Base-by-base conservation (phyloP, 805 yeast genomes). In the Ogataea chonburiensis region DNA sequence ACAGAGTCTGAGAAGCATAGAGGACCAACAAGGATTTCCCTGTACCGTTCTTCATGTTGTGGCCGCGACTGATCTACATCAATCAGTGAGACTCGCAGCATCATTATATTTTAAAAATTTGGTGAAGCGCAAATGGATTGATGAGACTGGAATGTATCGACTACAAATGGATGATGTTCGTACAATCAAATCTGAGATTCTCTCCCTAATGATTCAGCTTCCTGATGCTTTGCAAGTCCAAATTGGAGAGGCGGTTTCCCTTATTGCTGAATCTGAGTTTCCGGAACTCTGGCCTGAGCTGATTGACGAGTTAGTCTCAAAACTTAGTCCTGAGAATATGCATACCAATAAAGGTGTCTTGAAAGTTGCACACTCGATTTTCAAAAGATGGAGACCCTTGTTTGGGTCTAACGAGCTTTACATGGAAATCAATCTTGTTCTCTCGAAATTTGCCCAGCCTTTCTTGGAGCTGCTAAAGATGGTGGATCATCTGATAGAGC, bases 311-410 rank as follows among this genome's bases (percentile, higher is more conserved):
- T 69, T 93, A 43, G 86, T 88, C 0, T 52, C 68, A 1, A 80
- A 79, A 53, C 67, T 93, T 30, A 73, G 81, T 2, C 58, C 65
- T 3, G 72, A 71, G n/a, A 87, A 86, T 53, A 76, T 84, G 71
- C 68, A 71, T 10, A 73, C 78, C 34, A 87, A 88, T 58, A 84
- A 81, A 50, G 95, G 96, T 36, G 89, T 94, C 5, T 66, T 94
- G 38, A 73, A 79, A 7, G 98, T 94, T 14, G 94, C 97, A 5
- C 98, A 93, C 60, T 86, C 96, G 1, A 91, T 93, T 43, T 94
- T 91, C 67, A 87, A 84, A 60, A 79, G 95, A 63, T 93, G 99
- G 99, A 75, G 98, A 55, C 96, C 97, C 1, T 68, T 91, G 38
- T 87, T 86, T 57, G 75, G 96, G 50, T 83, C 96, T 1, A 96